A percentile compares a stretch with the other conserved stretches of the same genome.
These are phyloP conservation scores for Gossypium mustelinum DNA, from an alignment of 345 rosid genomes.

Conservation along the genomic window DNA sequence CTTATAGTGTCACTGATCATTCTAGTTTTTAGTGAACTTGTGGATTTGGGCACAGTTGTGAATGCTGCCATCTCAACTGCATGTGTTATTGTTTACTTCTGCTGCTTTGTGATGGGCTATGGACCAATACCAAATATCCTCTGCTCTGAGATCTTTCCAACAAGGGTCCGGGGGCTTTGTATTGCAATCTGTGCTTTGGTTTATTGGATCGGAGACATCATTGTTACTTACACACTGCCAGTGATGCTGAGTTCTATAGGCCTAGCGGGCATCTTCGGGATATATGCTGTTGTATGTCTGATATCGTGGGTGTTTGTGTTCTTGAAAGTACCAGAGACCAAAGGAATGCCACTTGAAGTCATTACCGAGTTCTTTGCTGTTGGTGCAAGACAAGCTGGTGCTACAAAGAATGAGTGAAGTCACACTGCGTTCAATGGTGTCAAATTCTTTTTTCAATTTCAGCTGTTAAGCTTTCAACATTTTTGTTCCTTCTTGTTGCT, in stretches of 20 bases:
- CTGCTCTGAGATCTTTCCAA: conserved; percentile 97
- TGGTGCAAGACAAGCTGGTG: conserved; percentile 65
- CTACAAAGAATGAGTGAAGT: conserved; percentile 36
- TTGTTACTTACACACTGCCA: conserved; percentile 85
- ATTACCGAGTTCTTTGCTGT: conserved; percentile 90
- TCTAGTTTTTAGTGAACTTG: conserved; percentile 54
- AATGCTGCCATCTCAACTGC: conserved; percentile 68
- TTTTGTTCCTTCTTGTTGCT: background rate
- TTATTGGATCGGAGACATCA: conserved; percentile 82
- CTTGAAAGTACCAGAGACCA: conserved; percentile 95
- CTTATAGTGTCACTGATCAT: conserved; percentile 61
- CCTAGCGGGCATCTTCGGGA: conserved; percentile 64
- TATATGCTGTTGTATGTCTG: conserved; percentile 69
- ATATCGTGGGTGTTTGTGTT: conserved; percentile 82
- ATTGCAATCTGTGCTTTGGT: conserved; percentile 87
- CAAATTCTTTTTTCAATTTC: background rate
- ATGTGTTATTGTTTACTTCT: conserved; percentile 81
- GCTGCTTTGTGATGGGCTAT: conserved; percentile 78
- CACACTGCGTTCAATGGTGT: background rate
- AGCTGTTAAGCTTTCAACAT: background rate
- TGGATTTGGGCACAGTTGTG: conserved; percentile 45
- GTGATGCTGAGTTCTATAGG: conserved; percentile 79
- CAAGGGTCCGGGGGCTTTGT: conserved; percentile 95
- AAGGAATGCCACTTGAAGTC: conserved; percentile 98
- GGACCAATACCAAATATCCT: conserved; percentile 96